Evolutionary conservation across 2,329 filamentous ascomycete species (phyloP).

Genomic region (Ceratocystis lukuohia): DNA sequence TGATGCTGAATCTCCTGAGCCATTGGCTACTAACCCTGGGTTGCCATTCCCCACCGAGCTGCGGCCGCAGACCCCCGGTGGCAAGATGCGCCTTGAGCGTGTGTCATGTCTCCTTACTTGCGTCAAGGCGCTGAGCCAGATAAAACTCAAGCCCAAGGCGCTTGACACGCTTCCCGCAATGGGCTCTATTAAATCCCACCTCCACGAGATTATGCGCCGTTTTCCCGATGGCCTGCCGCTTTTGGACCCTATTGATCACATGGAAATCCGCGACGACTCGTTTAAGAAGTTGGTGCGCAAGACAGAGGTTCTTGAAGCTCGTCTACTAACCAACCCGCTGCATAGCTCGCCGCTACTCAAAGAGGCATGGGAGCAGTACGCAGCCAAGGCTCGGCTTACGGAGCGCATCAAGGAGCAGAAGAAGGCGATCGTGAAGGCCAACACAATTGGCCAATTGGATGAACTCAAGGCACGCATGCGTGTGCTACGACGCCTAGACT

Average conservation of each 20-base stretch:
- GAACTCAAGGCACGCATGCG: conserved; percentile 94
- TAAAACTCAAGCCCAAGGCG: conserved; percentile 43
- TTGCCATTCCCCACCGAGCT: conserved; percentile 46
- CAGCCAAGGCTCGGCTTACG: conserved; percentile 59
- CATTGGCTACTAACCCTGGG: conserved; percentile 30
- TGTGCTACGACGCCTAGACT: conserved; percentile 81
- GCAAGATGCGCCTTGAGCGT: conserved; percentile 61
- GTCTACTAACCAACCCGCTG: conserved; percentile 74
- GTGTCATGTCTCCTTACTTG: conserved; percentile 79
- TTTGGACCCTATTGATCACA: conserved; percentile 88
- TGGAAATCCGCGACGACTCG: conserved; percentile 81
- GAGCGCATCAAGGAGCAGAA: conserved; percentile 78
- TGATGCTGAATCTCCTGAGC: conserved; percentile 33
- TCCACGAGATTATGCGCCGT: conserved; percentile 69
- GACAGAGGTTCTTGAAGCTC: conserved; percentile 91
- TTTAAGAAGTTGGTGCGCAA: conserved; percentile 91
- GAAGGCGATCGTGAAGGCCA: conserved; percentile 70
- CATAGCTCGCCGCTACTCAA: conserved; percentile 79
- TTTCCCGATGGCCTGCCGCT: conserved; percentile 87
- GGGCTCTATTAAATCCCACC: conserved; percentile 48
- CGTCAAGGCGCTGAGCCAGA: conserved; percentile 69
- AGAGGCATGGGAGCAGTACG: conserved; percentile 77
- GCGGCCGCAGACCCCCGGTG: conserved; percentile 46
- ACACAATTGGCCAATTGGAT: conserved; percentile 84
- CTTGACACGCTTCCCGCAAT: conserved; percentile 15